Evolutionary conservation across 805 yeast species (phyloP).

Genomic region (Schizosaccharomyces pombe): DNA sequence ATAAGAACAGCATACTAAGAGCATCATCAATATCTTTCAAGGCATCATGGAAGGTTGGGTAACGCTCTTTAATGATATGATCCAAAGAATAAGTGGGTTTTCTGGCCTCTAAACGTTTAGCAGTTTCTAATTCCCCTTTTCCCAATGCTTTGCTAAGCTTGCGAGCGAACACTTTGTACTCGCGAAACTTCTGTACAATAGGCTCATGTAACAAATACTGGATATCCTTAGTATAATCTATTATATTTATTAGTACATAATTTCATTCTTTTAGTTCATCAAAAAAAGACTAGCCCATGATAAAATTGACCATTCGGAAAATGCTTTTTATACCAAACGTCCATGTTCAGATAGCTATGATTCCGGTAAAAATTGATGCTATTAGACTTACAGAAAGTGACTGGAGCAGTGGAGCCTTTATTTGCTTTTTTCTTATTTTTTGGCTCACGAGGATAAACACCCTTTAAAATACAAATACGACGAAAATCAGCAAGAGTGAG

Average conservation of each 20-base stretch:
- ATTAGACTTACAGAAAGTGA: conserved; percentile 36
- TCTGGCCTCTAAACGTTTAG: conserved; percentile 58
- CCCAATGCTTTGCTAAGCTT: conserved; percentile 77
- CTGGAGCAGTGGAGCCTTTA: conserved; percentile 91
- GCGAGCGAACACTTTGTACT: conserved; percentile 81
- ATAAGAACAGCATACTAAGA: conserved; percentile 76
- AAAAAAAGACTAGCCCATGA: no score
- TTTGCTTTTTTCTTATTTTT: conserved; percentile 87
- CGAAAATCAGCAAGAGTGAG: conserved; percentile 87
- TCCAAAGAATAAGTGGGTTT: conserved; percentile 73
- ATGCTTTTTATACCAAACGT: no score
- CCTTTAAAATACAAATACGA: conserved; percentile 90
- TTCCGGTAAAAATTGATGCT: not conserved
- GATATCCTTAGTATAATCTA: conserved; percentile 66
- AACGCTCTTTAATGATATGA: conserved; percentile 78
- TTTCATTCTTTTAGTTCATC: not conserved
- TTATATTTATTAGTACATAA: not conserved
- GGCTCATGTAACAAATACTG: conserved; percentile 92
- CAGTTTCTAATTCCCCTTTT: conserved; percentile 73
- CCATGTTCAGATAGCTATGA: no score
- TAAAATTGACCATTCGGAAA: no score
- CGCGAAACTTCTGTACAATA: conserved; percentile 70
- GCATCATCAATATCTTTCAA: conserved; percentile 87
- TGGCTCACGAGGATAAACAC: conserved; percentile 93
- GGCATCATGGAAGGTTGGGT: conserved; percentile 83